These are phyloP conservation scores for Aegilops bicornis DNA, from an alignment of 176 grass and related monocot species.

Conservation along the genomic window DNA sequence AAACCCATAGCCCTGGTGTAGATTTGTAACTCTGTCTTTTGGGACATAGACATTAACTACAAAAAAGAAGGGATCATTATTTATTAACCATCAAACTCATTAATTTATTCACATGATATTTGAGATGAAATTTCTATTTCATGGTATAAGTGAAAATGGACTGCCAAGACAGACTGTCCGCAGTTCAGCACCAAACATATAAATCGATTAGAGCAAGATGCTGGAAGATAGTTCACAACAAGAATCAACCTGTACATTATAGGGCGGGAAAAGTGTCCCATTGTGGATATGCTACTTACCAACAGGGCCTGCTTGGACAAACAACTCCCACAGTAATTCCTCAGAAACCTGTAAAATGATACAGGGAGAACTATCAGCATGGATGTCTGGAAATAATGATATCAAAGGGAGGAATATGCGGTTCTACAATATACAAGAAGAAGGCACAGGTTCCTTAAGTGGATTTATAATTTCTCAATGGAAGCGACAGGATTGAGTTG, in stretches of 20 bases:
- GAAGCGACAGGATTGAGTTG: background rate
- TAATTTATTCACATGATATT: background rate
- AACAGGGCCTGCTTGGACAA: constrained; percentile 96
- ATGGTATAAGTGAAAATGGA: background rate
- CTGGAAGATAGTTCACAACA: background rate
- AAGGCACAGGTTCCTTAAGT: background rate
- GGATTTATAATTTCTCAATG: background rate
- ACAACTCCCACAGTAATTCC: constrained; percentile 95
- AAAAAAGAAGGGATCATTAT: constrained; percentile 17
- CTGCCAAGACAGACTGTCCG: constrained; percentile 7
- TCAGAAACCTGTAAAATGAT: constrained; percentile 57
- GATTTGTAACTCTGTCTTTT: constrained; percentile 99
- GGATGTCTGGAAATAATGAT: background rate
- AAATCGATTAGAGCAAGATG: background rate
- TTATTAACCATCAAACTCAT: constrained; percentile 9
- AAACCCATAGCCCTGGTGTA: constrained; percentile 99
- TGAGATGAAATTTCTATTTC: background rate
- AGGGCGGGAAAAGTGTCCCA: background rate
- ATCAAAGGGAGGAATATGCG: background rate
- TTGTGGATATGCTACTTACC: constrained; percentile 53
- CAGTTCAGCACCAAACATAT: constrained; percentile 4
- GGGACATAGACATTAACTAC: constrained; percentile 99
- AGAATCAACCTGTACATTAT: background rate
- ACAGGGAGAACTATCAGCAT: constrained; percentile 1
- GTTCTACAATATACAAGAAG: background rate